Conservation (phyloP, 163 green algal genomes). For the Chlamydomonas reinhardtii region DNA sequence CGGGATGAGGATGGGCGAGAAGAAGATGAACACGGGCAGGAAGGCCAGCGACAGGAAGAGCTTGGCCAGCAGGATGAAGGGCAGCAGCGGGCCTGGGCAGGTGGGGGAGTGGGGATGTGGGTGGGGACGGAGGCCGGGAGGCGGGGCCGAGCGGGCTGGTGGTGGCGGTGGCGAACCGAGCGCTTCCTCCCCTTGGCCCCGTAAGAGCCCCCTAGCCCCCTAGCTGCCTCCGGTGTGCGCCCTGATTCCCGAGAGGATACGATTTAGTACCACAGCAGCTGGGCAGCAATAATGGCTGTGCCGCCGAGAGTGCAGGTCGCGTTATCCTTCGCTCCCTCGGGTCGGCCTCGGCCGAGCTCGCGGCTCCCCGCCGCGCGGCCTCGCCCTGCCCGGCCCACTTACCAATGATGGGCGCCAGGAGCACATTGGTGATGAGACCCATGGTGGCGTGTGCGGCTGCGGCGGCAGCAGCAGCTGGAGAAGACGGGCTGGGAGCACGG, state of each 20-base stretch:
- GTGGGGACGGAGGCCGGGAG: not conserved
- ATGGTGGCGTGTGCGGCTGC: not conserved
- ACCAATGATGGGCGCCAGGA: constrained; percentile 38
- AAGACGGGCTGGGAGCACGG: not conserved
- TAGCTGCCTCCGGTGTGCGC: too few relatives aligned
- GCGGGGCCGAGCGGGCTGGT: not conserved
- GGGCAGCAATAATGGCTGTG: not conserved
- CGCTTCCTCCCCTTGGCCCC: too few relatives aligned
- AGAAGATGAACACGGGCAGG: constrained; percentile 38
- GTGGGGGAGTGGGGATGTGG: not conserved
- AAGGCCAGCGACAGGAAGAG: constrained; percentile 41
- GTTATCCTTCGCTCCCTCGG: not conserved
- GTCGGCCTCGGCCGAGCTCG: too few relatives aligned
- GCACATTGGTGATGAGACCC: constrained; percentile 43
- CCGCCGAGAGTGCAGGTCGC: too few relatives aligned
- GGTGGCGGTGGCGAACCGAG: too few relatives aligned
- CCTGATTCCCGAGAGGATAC: too few relatives aligned
- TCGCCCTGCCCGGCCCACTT: not conserved
- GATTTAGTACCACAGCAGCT: not conserved
- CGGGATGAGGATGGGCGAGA: constrained; percentile 43
- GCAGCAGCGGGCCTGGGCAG: constrained; percentile 30
- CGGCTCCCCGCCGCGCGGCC: not conserved
- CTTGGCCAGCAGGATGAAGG: constrained; percentile 44
- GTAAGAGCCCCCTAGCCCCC: too few relatives aligned
- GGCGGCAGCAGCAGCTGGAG: too few relatives aligned